phyloP scores from a whole-genome alignment of 495 filamentous ascomycete species.

The Aspergillus asperescens region DNA sequence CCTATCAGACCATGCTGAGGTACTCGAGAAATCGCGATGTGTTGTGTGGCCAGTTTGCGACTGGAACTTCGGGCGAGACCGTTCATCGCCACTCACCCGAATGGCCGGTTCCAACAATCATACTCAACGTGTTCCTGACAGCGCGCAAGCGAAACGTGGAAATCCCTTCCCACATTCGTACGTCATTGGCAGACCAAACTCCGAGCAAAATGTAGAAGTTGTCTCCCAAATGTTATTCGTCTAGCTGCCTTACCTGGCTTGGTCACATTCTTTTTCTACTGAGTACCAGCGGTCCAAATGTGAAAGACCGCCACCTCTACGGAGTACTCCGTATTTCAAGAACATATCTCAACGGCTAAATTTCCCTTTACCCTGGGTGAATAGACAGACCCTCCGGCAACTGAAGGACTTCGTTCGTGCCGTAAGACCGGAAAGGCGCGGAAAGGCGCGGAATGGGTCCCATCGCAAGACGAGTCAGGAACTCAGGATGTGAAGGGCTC shows the following conservation, averaged over 20 bases:
- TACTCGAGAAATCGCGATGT: background rate
- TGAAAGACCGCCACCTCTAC: background rate
- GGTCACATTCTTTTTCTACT: background rate
- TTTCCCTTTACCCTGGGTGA: no score
- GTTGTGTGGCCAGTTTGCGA: background rate
- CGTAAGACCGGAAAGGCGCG: background rate
- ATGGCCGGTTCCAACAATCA: slow-evolving; percentile 1
- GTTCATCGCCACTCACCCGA: slow-evolving; percentile 4
- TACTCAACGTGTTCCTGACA: slow-evolving; percentile 4
- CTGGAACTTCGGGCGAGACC: slow-evolving; percentile 7
- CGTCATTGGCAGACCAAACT: background rate
- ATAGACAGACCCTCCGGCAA: no score
- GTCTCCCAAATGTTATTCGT: background rate
- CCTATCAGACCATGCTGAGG: no score
- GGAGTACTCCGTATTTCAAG: background rate
- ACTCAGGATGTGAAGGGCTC: background rate
- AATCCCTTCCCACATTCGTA: background rate
- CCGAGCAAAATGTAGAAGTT: background rate
- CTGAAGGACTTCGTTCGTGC: background rate
- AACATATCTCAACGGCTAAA: background rate
- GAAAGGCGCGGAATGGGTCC: background rate
- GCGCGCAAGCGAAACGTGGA: slow-evolving; percentile 1
- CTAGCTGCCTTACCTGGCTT: background rate
- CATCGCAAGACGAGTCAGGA: background rate
- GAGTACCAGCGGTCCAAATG: background rate